These are phyloP conservation scores for Aspergillus sp. DNA, from an alignment of 2,329 filamentous ascomycete genomes.

Conservation along the genomic window DNA sequence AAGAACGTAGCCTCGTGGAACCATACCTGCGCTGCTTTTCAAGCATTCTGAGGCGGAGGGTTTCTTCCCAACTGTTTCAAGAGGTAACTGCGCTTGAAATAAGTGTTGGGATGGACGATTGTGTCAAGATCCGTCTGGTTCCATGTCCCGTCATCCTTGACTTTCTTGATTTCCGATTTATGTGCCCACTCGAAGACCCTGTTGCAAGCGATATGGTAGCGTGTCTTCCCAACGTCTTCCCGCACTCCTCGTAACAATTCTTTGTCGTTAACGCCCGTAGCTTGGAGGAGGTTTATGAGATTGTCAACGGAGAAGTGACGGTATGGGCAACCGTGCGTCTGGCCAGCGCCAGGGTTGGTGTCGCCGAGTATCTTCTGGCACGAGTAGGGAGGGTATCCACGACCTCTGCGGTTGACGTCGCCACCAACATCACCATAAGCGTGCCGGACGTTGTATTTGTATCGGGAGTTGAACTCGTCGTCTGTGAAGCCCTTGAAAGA, in stretches of 20 bases:
- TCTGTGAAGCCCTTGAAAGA: constrained; percentile 82
- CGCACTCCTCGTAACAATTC: constrained; percentile 72
- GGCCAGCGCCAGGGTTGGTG: constrained; percentile 75
- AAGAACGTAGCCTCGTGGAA: constrained; percentile 46
- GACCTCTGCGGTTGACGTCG: constrained; percentile 75
- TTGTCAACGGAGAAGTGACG: constrained; percentile 88
- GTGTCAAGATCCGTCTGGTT: constrained; percentile 76
- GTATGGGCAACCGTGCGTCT: constrained; percentile 94
- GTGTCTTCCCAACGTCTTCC: constrained; percentile 80
- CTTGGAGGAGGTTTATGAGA: constrained; percentile 65
- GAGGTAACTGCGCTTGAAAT: constrained; percentile 90
- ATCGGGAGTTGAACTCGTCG: constrained; percentile 95
- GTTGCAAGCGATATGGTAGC: constrained; percentile 95
- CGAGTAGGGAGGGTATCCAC: constrained; percentile 83
- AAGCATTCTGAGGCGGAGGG: constrained; percentile 42
- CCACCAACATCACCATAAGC: constrained; percentile 91
- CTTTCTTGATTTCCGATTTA: constrained; percentile 67
- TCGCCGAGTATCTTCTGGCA: constrained; percentile 95
- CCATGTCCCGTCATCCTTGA: constrained; percentile 67
- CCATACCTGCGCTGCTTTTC: constrained; percentile 8
- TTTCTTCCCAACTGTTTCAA: constrained; percentile 67
- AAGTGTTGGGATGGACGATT: constrained; percentile 94
- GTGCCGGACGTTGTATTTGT: constrained; percentile 95
- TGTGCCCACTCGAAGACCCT: constrained; percentile 87
- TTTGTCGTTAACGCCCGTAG: constrained; percentile 71